Evolutionary conservation across 352 stramenopile species (phyloP), one percentile per base, ranked within the genome.

Genomic region (Globisporangium polare): DNA sequence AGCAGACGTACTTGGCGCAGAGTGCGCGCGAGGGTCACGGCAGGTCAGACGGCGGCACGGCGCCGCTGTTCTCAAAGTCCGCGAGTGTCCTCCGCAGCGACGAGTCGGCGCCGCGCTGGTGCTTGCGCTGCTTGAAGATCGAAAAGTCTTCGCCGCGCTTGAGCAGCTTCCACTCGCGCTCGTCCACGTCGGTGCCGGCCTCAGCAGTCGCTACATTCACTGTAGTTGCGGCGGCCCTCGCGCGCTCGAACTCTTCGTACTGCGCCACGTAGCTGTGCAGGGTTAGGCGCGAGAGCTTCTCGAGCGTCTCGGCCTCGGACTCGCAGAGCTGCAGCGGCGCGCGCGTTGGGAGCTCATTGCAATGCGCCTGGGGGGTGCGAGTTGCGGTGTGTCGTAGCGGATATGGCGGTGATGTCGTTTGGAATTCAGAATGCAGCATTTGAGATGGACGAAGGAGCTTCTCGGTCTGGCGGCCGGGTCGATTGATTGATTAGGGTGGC

Each of bases 281-380:
- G 42, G 53, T 53, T 2, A 53, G 20, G 18, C 29, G 43, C n/a
- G 62, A 39, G 56, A 67, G 54, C 10, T 37, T 24, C 20, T 64
- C 47, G 29, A 68, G 37, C 12, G n/a, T n/a, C 50, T 52, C 35
- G 7, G 6, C 15, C 13, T 68, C 63, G 27, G 35, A 2, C 8
- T 49, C 35, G 15, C 49, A 33, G 13, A 69, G 63, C n/a, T 61
- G 9, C 18, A 69, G 63, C 47, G 63, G 56, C 24, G 45, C 33
- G 43, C n/a, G n/a, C n/a, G n/a, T n/a, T n/a, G n/a, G n/a, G n/a
- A n/a, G n/a, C n/a, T n/a, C n/a, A n/a, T n/a, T n/a, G n/a, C n/a
- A n/a, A n/a, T n/a, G n/a, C n/a, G n/a, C n/a, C n/a, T n/a, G n/a
- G n/a, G n/a, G n/a, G n/a, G n/a, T n/a, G n/a, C n/a, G n/a, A n/a